Evolutionary conservation across 2,329 filamentous ascomycete genomes (phyloP), one percentile per base, ranked within the genome.

Genomic region (Nemania sp.): DNA sequence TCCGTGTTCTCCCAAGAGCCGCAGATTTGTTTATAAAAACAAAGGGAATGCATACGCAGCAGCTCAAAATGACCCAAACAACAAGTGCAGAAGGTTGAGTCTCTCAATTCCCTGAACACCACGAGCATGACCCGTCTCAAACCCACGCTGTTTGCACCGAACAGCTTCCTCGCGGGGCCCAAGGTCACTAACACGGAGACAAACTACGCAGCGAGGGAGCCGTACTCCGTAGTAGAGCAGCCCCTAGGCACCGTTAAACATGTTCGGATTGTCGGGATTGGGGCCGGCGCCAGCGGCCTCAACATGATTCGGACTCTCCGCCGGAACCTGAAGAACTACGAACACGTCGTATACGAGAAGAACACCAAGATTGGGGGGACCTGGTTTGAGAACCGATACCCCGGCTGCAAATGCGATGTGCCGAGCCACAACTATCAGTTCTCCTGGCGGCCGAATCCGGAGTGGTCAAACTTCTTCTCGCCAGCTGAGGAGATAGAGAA

Each of bases 361-460:
- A 85, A 85, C 61, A 69, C 73, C 9, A 78, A 80, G 18, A 76
- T 85, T 11, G 83, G 83, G 18, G 84, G 84, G 2, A 86, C 83
- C 0, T 87, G 84, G 84, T 78, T 79, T 63, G 84, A 86, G 68
- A 86, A 85, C 67, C 75, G 78, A 18, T 87, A 87, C 62, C 84
- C 84, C 0, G 83, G 83, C 11, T 85, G 83, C 65, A 76, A 76
- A 54, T 86, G 82, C 68, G 84, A 85, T 69, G 78, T 85, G 32
- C 82, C 82, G 10, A 81, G 79, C 67, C 84, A 87, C 73, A 86
- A 83, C 71, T 88, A 88, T 68, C 85, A 86, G 68, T 87, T 85
- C 68, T 83, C 83, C 2, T 87, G 83, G 80, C 78, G 81, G 56
- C 82, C 81, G 2, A 88, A 87, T 68, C 80, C 79, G 6, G 78